A percentile compares a stretch with the other conserved stretches of the same genome.
Evolutionary conservation across 495 filamentous ascomycete genomes (phyloP).

Genomic region (Cercophora samala): DNA sequence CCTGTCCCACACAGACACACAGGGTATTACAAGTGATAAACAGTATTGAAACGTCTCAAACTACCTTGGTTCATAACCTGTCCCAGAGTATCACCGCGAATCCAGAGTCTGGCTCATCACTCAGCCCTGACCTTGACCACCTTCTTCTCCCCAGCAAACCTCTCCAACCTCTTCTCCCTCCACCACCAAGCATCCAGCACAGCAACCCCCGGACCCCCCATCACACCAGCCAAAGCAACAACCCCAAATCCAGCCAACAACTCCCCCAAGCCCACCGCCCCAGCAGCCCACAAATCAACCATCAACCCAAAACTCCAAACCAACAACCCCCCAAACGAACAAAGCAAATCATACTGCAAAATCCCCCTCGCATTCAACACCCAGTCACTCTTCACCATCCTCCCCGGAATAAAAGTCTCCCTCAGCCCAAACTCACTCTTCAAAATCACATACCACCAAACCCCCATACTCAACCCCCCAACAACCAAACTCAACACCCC

Average conservation of each 20-base stretch:
- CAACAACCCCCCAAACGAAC: constrained; percentile 1
- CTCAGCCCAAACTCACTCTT: neutral
- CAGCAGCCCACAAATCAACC: neutral
- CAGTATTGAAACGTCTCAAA: too few relatives aligned
- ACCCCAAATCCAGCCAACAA: neutral
- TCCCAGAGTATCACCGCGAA: too few relatives aligned
- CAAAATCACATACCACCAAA: neutral
- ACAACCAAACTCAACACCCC: constrained; percentile 2
- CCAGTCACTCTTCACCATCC: neutral
- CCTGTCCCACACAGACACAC: neutral
- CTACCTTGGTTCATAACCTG: too few relatives aligned
- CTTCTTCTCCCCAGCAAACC: neutral
- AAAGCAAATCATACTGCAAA: constrained; percentile 2
- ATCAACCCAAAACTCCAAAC: neutral
- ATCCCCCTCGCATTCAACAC: neutral
- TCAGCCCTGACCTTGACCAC: neutral
- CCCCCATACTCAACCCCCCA: neutral
- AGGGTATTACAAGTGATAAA: neutral
- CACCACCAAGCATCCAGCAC: constrained; percentile 3
- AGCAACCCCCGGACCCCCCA: neutral
- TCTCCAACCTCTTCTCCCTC: constrained; percentile 1
- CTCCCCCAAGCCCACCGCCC: neutral
- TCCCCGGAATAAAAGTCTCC: neutral
- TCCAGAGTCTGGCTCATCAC: neutral
- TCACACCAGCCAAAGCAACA: neutral